phyloP scores from a whole-genome alignment of 805 yeast genomes.

The Ogataea henricii region DNA sequence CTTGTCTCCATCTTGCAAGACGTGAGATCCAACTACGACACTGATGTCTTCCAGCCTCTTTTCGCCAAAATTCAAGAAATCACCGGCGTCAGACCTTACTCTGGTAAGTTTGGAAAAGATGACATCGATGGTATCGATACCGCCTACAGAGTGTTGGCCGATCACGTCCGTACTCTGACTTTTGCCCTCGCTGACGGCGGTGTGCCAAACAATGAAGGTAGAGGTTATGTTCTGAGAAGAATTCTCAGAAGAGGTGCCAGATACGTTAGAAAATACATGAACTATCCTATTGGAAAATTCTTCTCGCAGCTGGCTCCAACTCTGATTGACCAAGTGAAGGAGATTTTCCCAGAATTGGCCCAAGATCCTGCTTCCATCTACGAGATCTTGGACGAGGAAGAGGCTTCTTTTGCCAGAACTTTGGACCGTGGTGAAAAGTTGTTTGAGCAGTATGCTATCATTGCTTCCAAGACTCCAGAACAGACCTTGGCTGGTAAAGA shows the following conservation, averaged over 20 bases:
- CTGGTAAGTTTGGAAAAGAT: constrained; percentile 91
- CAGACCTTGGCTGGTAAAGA: constrained; percentile 87
- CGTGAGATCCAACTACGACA: constrained; percentile 91
- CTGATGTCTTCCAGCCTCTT: constrained; percentile 92
- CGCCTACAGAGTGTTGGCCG: constrained; percentile 97
- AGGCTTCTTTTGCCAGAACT: constrained; percentile 90
- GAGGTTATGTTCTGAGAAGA: constrained; percentile 97
- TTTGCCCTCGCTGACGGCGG: constrained; percentile 98
- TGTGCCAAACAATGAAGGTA: constrained; percentile 98
- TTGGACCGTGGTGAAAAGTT: constrained; percentile 97
- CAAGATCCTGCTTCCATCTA: constrained; percentile 71
- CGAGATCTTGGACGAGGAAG: constrained; percentile 95
- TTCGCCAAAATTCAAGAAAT: constrained; percentile 86
- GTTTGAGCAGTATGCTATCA: constrained; percentile 88
- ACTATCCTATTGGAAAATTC: constrained; percentile 92
- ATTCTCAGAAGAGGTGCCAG: constrained; percentile 97
- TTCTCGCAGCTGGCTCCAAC: constrained; percentile 93
- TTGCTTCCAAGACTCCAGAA: constrained; percentile 72
- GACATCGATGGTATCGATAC: constrained; percentile 95
- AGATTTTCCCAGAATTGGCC: constrained; percentile 88
- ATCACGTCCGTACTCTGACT: constrained; percentile 95
- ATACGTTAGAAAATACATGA: constrained; percentile 93
- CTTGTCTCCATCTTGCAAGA: constrained; percentile 92
- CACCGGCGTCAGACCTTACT: constrained; percentile 88
- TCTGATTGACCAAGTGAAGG: constrained; percentile 81